Conservation (phyloP, 495 filamentous ascomycete genomes). For the Penicillium coprophilum region DNA sequence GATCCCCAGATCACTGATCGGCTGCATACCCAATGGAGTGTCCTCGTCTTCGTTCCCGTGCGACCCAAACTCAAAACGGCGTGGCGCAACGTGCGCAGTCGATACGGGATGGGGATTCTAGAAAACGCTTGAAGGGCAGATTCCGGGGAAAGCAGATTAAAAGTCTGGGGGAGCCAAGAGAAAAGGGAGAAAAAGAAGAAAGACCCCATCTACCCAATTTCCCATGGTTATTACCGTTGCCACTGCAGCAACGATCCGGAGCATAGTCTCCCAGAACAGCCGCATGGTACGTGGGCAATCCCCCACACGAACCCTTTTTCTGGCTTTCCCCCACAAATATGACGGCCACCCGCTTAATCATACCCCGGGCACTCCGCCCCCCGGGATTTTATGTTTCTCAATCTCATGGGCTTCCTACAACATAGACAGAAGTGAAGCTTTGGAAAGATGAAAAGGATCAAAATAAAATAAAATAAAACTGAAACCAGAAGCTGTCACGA, state of each 20-base stretch:
- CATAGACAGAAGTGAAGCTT: constrained; percentile 1
- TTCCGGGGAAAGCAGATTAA: constrained; percentile 12
- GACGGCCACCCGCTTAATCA: constrained; percentile 20
- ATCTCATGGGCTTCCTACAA: too few species aligned
- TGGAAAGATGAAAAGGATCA: neutral
- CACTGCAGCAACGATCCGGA: constrained; percentile 14
- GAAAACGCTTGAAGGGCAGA: constrained; percentile 17
- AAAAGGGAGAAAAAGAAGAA: neutral
- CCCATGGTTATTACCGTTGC: neutral
- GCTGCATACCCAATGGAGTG: constrained; percentile 16
- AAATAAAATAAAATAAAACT: neutral
- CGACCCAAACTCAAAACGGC: constrained; percentile 28
- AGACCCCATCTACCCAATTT: neutral
- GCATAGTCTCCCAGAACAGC: constrained; percentile 4
- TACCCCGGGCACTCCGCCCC: neutral
- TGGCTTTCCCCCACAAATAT: constrained; percentile 35
- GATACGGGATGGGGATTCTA: constrained; percentile 21
- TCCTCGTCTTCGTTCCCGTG: constrained; percentile 19
- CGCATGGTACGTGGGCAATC: constrained; percentile 13
- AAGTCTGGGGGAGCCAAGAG: constrained; percentile 10
- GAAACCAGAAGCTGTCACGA: constrained; percentile 10
- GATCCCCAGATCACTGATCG: constrained; percentile 21
- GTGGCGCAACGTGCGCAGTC: constrained; percentile 28
- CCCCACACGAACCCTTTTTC: constrained; percentile 32
- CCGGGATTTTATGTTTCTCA: neutral